Conservation (phyloP, 2,329 filamentous ascomycete genomes). For the Paecilomyces variotii region DNA sequence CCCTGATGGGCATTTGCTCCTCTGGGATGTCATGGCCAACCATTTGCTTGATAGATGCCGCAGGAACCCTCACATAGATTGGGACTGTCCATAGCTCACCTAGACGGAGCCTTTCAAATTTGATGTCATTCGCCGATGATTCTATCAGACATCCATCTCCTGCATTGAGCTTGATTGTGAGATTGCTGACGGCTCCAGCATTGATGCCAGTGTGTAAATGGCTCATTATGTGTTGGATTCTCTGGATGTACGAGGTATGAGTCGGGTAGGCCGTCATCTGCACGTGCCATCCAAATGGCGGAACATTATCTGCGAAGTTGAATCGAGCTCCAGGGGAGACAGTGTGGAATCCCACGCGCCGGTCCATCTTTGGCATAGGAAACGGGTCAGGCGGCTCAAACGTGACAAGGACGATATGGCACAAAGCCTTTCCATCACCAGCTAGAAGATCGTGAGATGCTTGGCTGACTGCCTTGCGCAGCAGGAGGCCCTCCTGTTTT, state of each 20-base stretch:
- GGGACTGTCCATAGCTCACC: slow-evolving; percentile 24
- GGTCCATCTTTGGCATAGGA: slow-evolving; percentile 13
- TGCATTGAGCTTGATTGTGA: slow-evolving; percentile 16
- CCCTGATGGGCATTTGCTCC: neutral
- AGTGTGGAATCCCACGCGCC: slow-evolving; percentile 24
- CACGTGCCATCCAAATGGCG: slow-evolving; percentile 22
- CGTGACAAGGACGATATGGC: slow-evolving; percentile 28
- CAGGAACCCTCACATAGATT: slow-evolving; percentile 16
- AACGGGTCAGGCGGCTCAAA: slow-evolving; percentile 11
- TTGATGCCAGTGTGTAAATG: slow-evolving; percentile 22
- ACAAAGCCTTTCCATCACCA: slow-evolving; percentile 15
- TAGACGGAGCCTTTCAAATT: slow-evolving; percentile 16
- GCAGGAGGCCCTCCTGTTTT: slow-evolving; percentile 2
- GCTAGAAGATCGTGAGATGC: slow-evolving; percentile 16
- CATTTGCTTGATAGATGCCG: slow-evolving; percentile 2
- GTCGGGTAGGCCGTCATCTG: slow-evolving; percentile 11
- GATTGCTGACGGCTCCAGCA: slow-evolving; percentile 15
- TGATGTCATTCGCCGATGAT: slow-evolving; percentile 12
- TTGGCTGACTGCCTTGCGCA: slow-evolving; percentile 15
- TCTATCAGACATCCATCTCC: slow-evolving; percentile 16
- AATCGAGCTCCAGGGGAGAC: slow-evolving; percentile 20
- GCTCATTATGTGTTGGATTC: slow-evolving; percentile 13
- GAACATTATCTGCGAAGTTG: slow-evolving; percentile 8
- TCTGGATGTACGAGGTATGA: slow-evolving; percentile 8
- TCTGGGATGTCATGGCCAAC: neutral